Evolutionary conservation across 2,329 filamentous ascomycete species (phyloP).

Genomic region (Fusarium sp.): DNA sequence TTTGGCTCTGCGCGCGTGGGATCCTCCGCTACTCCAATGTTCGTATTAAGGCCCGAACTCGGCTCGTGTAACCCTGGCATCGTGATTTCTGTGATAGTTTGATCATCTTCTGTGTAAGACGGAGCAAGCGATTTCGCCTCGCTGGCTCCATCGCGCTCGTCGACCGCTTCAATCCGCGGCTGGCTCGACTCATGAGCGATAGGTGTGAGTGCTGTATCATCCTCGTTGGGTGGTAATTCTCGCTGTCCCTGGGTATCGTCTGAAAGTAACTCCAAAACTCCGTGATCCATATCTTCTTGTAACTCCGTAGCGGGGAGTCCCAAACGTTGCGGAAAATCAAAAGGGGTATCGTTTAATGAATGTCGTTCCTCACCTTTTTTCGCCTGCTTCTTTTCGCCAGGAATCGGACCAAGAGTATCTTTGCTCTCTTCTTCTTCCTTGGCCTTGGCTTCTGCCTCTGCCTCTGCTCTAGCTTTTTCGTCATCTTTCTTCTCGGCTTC

Average conservation of each 20-base stretch:
- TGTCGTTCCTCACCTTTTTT: slow-evolving; percentile 59
- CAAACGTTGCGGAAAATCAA: slow-evolving; percentile 50
- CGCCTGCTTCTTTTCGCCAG: slow-evolving; percentile 50
- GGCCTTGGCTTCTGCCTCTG: slow-evolving; percentile 31
- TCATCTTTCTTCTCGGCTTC: slow-evolving; percentile 32
- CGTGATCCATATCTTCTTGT: slow-evolving; percentile 41
- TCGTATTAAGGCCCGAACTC: slow-evolving; percentile 17
- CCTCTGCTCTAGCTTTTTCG: slow-evolving; percentile 16
- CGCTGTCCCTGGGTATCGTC: slow-evolving; percentile 42
- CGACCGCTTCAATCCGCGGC: slow-evolving; percentile 20
- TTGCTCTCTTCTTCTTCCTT: slow-evolving; percentile 52
- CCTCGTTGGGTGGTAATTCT: slow-evolving; percentile 33
- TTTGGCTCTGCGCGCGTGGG: slow-evolving; percentile 17
- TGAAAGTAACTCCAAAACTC: slow-evolving; percentile 46
- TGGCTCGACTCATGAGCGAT: slow-evolving; percentile 23
- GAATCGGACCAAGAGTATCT: slow-evolving; percentile 55
- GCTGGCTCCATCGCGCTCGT: slow-evolving; percentile 4
- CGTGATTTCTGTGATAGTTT: slow-evolving; percentile 36
- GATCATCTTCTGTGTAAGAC: slow-evolving; percentile 15
- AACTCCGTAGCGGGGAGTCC: slow-evolving; percentile 44
- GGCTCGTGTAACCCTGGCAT: slow-evolving; percentile 35
- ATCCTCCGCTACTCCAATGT: slow-evolving; percentile 16
- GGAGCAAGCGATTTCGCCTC: neutral
- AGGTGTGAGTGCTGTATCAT: slow-evolving; percentile 40
- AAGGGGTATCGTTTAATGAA: slow-evolving; percentile 54